Base-by-base conservation (phyloP, 192 early-diverging fungal species). In the Gigaspora rosea region DNA sequence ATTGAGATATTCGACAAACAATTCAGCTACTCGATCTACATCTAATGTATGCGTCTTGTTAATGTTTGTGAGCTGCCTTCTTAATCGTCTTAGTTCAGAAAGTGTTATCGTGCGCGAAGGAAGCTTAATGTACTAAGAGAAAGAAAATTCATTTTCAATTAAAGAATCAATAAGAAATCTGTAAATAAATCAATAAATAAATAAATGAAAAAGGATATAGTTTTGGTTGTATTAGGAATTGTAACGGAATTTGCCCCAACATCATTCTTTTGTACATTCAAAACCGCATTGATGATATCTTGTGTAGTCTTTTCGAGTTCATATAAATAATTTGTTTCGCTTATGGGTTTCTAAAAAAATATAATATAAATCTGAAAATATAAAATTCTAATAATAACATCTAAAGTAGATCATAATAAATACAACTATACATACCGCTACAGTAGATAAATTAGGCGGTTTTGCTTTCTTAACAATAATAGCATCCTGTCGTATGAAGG, bases 1-100 rank as follows among this genome's bases (percentile, higher is more conserved):
- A 77, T 95, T 98, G 67, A 99, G 79, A 80, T 96, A 98, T 52
- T 96, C 92, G 27, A 93, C 94, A 93, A 99, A 98, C 33, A 89
- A 84, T 49, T 94, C 90, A 0, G 90, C 90, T 58, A 97, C 90
- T 50, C 87, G 85, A 48, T 84, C 88, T 66, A 94, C 85, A 78
- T 92, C 88, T 57, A 92, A 78, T 20, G 94, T 94, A 71, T 92
- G 93, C 80, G 94, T 84, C 71, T 93, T 93, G 84, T 99, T 98
- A n/a, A 97, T 85, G 48, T 90, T 89, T 16, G 89, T 88, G 80
- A 95, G 98, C 81, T 97, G 94, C 80, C 93, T 81, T 50, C 92
- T 84, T 58, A 92, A 77, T 33, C 95, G 73, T 67, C 95, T 84
- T 70, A 99, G 82, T 80, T 97, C 95, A 5, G 92, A 84, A 65